Evolutionary conservation across 805 yeast genomes (phyloP).

Genomic region (Yamadazyma phyllophila): DNA sequence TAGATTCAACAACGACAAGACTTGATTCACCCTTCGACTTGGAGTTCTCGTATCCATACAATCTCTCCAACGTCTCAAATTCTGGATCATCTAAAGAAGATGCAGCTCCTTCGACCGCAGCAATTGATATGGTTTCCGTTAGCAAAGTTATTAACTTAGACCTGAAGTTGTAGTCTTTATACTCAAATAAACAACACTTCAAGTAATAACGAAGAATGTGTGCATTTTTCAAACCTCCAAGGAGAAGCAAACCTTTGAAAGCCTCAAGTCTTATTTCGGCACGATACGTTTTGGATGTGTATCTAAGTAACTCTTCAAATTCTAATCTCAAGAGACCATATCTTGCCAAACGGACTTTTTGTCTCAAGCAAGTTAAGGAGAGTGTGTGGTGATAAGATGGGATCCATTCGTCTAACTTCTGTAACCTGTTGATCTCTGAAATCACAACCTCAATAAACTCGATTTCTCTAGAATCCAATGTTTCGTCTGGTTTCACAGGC

Average conservation of each 20-base stretch:
- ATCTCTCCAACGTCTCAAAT: slow-evolving; percentile 38
- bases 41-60: slow-evolving; percentile 34
- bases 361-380: slow-evolving; percentile 54
- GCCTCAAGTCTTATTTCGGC: slow-evolving; percentile 63
- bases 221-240: slow-evolving; percentile 76
- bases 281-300: slow-evolving; percentile 46
- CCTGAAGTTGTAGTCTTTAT: slow-evolving; percentile 48
- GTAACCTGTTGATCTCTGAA: slow-evolving; percentile 69
- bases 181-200: slow-evolving; percentile 53
- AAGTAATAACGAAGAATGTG: slow-evolving; percentile 62
- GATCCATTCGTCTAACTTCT: slow-evolving; percentile 81
- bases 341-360: slow-evolving; percentile 57
- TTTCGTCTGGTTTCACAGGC: slow-evolving; percentile 5
- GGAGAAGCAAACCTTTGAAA: slow-evolving; percentile 60
- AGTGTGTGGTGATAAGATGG: slow-evolving; percentile 66
- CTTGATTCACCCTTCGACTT: neutral
- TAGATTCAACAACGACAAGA: slow-evolving; percentile 12
- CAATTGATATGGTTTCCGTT: slow-evolving; percentile 53
- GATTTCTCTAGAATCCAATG: slow-evolving; percentile 6
- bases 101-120: slow-evolving; percentile 64
- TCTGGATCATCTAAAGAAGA: slow-evolving; percentile 66
- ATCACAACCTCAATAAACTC: slow-evolving; percentile 32
- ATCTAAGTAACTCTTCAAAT: slow-evolving; percentile 53
- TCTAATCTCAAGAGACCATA: slow-evolving; percentile 52
- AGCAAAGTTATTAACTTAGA: slow-evolving; percentile 48